Evolutionary conservation across 495 filamentous ascomycete genomes (phyloP), one percentile per base, ranked within the genome.

Genomic region (Physcia stellaris): DNA sequence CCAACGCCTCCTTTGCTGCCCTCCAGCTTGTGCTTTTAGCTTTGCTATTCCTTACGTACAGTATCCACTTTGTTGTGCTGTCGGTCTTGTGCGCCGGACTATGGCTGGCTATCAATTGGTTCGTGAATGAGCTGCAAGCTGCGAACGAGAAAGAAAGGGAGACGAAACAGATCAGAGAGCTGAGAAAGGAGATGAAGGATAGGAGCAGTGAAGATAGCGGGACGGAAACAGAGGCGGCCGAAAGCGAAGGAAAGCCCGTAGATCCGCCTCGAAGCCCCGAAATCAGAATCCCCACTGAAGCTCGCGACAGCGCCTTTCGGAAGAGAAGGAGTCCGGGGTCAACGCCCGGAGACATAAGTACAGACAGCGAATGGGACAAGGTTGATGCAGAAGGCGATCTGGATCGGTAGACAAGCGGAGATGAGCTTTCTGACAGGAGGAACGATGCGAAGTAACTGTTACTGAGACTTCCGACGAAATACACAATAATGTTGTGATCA

Each of bases 101-200:
- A 18, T 98, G 90, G 90, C 81, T 70, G 58, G 73, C 77, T 16
- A 93, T 98, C 59, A 94, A 94, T 61, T 98, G 90, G 90, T 98
- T 98, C 52, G 84, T 86, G 28, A 55, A 57, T 17, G 90, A 98
- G 64, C 64, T 98, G 24, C 67, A 65, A 36, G 60, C 61, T 7
- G 76, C 76, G 29, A 77, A 82, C 50, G 62, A 57, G 16, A 65
- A 66, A 38, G 72, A 86, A 53, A 75, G 77, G 46, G 66, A 73
- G 35, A 68, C 70, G 39, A 72, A 74, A 53, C 61, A 64, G 57
- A 63, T 58, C 53, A 56, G 53, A 37, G 57, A 54, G 50, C 60
- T 42, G 48, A 56, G 50, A 53, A 57, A 47, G 23, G 37, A 40
- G 24, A 49, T 56, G 24, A 45, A 57, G 30, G 62, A 50, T 26